A percentile compares a stretch with the other conserved stretches of the same genome.
Conservation (phyloP, 2,329 filamentous ascomycete species). For the Geosmithia putterillii region DNA sequence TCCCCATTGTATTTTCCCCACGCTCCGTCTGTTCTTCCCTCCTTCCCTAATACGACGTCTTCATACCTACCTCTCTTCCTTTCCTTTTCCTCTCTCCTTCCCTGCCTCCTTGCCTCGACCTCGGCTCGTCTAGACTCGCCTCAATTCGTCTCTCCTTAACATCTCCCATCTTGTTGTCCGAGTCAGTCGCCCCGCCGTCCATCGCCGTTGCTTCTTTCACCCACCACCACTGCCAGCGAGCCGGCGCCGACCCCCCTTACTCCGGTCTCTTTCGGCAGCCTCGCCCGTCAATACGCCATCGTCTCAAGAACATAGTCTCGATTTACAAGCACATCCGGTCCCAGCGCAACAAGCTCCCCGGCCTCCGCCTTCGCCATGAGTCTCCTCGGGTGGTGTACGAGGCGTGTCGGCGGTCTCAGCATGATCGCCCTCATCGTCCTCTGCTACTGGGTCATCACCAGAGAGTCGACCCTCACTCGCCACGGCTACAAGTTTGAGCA, state of each 20-base stretch:
- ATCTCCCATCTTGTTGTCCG: background rate
- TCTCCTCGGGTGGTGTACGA: constrained; percentile 40
- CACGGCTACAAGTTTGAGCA: constrained; percentile 31
- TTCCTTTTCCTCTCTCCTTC: background rate
- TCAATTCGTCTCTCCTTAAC: background rate
- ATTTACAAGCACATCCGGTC: too few species aligned
- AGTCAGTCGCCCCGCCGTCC: background rate
- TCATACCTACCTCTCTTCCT: background rate
- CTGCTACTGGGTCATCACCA: constrained; percentile 42
- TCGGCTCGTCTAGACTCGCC: background rate
- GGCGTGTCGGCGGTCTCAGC: constrained; percentile 40
- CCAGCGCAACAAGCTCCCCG: background rate
- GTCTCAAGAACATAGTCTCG: too few species aligned
- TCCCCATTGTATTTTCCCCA: background rate
- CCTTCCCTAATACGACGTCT: background rate
- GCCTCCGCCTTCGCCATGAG: constrained; percentile 25
- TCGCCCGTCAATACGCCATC: too few species aligned
- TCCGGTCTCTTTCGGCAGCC: too few species aligned
- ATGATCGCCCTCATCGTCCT: constrained; percentile 36
- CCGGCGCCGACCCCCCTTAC: too few species aligned
- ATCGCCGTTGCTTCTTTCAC: background rate
- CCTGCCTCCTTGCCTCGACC: background rate
- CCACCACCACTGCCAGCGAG: too few species aligned
- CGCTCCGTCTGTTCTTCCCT: background rate
- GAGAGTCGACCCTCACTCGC: constrained; percentile 29